Evolutionary conservation across 768 basidiomycete genomes (phyloP), one percentile per base, ranked within the genome.

Genomic region (Kwoniella europaea): DNA sequence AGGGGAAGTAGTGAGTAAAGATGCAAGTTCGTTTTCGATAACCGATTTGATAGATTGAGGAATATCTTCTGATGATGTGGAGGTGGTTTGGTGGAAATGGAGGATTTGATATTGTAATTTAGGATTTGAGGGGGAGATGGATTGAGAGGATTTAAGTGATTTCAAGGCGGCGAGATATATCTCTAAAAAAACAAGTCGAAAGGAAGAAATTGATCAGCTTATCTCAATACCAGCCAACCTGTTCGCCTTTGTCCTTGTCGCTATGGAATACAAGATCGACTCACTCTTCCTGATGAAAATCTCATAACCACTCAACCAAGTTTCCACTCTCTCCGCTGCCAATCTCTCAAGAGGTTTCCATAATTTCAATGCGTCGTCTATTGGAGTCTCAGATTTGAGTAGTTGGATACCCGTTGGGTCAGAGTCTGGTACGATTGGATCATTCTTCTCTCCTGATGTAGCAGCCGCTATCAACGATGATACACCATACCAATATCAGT

Each of bases 381-480:
- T 86, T 2, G 89, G 88, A 66, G 91, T 90, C 1, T 88, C 73
- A 18, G 86, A 85, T 29, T 85, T 82, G 42, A 94, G 84, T 4
- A 94, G 85, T 77, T 92, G 91, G 56, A 87, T 77, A 24, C 95
- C 96, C 20, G 91, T 89, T 0, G 92, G 92, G 79, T 96, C 94
- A 3, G 93, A 91, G 75, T 95, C 93, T 1, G 79, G 79, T 3
- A 75, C 67, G 10, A 71, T 69, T 10, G 66, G 72, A 22, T 80
- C 79, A 15, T 74, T 72, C 65, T 79, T 79, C 68, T 79, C 77
- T 10, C 69, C 73, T 15, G 63, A 62, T 1, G 77, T 44, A 46
- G 69, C 71, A 35, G 76, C 73, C 12, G 73, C 75, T 69, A 50
- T 29, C 22, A 20, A n/a, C 53, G 42, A 35, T 43, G 54, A 10